Base-by-base conservation (phyloP, 306 rosid species). In the Trifolium subterraneum region DNA sequence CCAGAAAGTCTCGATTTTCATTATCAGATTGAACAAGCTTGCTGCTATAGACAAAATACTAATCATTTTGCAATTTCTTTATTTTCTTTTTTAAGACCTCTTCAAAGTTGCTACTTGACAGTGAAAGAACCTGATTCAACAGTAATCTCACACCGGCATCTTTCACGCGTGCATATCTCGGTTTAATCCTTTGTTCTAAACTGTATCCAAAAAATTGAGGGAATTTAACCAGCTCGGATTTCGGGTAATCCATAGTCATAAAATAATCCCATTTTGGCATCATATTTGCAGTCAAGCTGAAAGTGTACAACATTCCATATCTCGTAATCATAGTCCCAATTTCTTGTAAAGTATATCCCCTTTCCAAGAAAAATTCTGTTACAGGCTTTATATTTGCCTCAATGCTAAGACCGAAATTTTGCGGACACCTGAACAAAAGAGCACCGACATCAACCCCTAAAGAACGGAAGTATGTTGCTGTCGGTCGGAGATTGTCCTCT, bases 121-220 rank as follows among this genome's bases (percentile, higher is more conserved):
- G 81, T 3, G 98, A 88, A 36, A 93, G 83, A 76, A 88, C 84
- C 82, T 93, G 96, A 85, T 88, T 91, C 75, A 93, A 82, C 74
- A 88, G 87, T 70, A 91, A 59, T 77, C 42, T 81, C 71, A 83
- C 97, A 27, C 93, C 87, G 27, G 82, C 79, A 51, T 78, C 74
- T 80, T 80, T 83, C 90, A 93, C 56, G 1, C 62, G 76, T 20
- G 91, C 91, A 76, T 87, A 88, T 75, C 98, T 91, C 9, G 97
- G 98, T 81, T 91, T 91, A 63, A 89, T 90, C 85, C 98, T 86
- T 59, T 72, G 86, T 59, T 84, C 87, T 84, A 94, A 86, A 79
- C 86, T 90, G 80, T 91, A 93, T 58, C 98, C 96, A 50, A 91
- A 93, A 81, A 72, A 93, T 45, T 89, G 97, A 52, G 98, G 98